Evolutionary conservation across 768 basidiomycete genomes (phyloP).

Genomic region (Piloderma croceum): DNA sequence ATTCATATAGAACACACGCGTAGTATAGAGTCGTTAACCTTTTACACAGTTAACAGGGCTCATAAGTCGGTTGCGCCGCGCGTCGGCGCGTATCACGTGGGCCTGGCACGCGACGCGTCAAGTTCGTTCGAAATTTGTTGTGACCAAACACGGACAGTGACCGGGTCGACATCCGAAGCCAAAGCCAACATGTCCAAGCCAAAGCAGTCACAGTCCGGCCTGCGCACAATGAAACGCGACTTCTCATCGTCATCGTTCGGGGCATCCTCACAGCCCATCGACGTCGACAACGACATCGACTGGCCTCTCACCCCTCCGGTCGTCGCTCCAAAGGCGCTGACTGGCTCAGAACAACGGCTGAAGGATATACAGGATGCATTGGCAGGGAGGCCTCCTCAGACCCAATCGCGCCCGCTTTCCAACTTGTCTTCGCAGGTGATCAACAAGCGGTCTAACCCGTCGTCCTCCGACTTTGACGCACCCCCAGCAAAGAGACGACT

Average conservation of each 20-base stretch:
- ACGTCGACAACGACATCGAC: too few relatives aligned
- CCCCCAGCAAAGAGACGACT: conserved; percentile 52
- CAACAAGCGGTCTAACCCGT: conserved; percentile 37
- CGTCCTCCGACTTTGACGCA: conserved; percentile 10
- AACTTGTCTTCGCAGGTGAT: conserved; percentile 26
- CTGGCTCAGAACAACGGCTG: conserved; percentile 36
- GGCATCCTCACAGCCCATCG: conserved; percentile 37
- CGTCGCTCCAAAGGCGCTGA: conserved; percentile 17
- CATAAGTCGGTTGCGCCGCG: too few relatives aligned
- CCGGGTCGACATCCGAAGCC: too few relatives aligned
- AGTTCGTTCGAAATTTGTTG: too few relatives aligned
- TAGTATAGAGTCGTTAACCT: too few relatives aligned
- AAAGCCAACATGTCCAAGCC: conserved; percentile 22
- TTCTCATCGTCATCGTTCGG: conserved; percentile 40
- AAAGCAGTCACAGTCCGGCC: conserved; percentile 47
- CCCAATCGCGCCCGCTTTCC: conserved; percentile 15
- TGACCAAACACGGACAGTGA: too few relatives aligned
- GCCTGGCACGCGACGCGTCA: too few relatives aligned
- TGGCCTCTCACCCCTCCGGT: conserved; percentile 34
- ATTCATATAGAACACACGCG: too few relatives aligned
- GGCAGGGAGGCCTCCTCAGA: conserved; percentile 14
- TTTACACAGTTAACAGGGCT: too few relatives aligned
- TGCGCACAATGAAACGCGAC: conserved; percentile 56
- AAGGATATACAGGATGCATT: conserved; percentile 58
- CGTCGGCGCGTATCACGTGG: too few relatives aligned